phyloP scores from a whole-genome alignment of 140 eudicot species.

The Stevia rebaudiana region DNA sequence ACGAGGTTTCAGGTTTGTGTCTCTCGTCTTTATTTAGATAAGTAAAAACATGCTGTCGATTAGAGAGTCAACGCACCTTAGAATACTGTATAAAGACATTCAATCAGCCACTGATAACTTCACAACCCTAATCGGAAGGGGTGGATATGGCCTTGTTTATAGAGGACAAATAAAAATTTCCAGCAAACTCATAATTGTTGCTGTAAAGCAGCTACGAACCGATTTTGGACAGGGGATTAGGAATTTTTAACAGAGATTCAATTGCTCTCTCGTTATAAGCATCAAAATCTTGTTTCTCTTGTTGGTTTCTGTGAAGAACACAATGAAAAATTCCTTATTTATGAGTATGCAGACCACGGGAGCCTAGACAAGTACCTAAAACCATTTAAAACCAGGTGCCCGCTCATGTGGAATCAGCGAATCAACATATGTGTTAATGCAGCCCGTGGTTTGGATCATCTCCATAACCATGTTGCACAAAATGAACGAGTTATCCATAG shows the following conservation, averaged over 20 bases:
- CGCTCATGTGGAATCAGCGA: background rate
- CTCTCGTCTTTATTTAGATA: no score
- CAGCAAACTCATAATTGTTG: background rate
- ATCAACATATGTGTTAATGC: slow-evolving; percentile 3
- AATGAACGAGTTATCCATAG: background rate
- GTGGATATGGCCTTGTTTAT: slow-evolving; percentile 9
- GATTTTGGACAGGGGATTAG: background rate
- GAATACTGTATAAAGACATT: background rate
- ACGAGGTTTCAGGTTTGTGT: no score
- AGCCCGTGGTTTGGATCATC: slow-evolving; percentile 14
- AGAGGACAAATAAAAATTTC: background rate
- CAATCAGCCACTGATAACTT: background rate
- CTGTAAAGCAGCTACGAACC: background rate
- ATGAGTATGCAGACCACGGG: background rate
- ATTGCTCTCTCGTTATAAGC: slow-evolving; percentile 12
- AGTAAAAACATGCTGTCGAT: background rate
- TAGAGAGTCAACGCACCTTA: background rate
- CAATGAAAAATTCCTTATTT: background rate
- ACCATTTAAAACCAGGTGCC: no score
- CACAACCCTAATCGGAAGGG: background rate
- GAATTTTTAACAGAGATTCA: slow-evolving; percentile 9
- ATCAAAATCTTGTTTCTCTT: background rate
- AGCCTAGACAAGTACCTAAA: background rate
- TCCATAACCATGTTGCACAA: background rate
- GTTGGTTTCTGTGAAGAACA: slow-evolving; percentile 4